Evolutionary conservation across 805 yeast species (phyloP).

Genomic region (Pichia pseudocactophila): DNA sequence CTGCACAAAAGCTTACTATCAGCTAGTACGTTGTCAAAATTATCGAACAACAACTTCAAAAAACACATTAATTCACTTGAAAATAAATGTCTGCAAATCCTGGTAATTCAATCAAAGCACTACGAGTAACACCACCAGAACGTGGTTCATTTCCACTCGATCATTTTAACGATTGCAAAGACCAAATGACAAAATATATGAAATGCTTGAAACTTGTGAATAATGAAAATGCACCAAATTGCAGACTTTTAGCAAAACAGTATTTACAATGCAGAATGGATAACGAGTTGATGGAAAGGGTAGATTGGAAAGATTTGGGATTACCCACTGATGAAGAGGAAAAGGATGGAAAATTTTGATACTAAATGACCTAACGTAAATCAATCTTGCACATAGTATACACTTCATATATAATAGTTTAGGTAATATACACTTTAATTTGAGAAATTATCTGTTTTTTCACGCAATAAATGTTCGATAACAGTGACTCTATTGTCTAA

Average conservation of each 20-base stretch:
- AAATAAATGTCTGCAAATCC: slow-evolving; percentile 32
- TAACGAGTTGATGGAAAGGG: slow-evolving; percentile 35
- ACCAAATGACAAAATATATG: slow-evolving; percentile 65
- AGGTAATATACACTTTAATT: background rate
- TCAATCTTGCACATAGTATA: too few species aligned
- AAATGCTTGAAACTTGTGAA: slow-evolving; percentile 68
- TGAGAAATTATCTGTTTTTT: background rate
- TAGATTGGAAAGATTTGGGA: slow-evolving; percentile 30
- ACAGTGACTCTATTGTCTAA: slow-evolving; percentile 1
- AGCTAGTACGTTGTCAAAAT: too few species aligned
- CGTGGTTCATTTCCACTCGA: slow-evolving; percentile 95
- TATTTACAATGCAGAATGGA: slow-evolving; percentile 89
- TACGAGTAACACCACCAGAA: slow-evolving; percentile 89
- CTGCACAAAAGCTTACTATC: too few species aligned
- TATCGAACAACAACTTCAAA: too few species aligned
- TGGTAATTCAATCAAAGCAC: slow-evolving; percentile 37
- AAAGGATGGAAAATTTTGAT: background rate
- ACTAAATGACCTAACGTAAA: too few species aligned
- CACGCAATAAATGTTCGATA: background rate
- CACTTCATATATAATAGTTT: background rate
- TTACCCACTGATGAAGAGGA: slow-evolving; percentile 24
- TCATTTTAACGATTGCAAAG: slow-evolving; percentile 75
- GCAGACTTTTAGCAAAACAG: slow-evolving; percentile 72
- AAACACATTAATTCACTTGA: too few species aligned
- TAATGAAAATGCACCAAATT: slow-evolving; percentile 85